Evolutionary conservation across 2,329 filamentous ascomycete genomes (phyloP), one percentile per base, ranked within the genome.

Genomic region (Fusarium austroafricanum): DNA sequence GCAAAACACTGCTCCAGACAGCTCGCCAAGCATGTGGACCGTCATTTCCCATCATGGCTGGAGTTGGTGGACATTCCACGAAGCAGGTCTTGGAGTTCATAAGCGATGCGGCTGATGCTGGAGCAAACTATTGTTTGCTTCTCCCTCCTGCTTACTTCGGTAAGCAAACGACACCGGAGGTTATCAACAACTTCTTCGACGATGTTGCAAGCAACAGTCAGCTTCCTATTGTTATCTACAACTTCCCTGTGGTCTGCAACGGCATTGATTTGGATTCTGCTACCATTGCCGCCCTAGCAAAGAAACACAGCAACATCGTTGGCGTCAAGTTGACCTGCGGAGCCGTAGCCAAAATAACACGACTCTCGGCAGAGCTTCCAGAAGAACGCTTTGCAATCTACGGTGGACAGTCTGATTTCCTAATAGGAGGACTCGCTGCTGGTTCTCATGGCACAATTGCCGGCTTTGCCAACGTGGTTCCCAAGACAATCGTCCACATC

Each of bases 1-100:
- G 87, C 49, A 80, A 79, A 53, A 79, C 81, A 38, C 81, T 90
- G 3, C 80, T 92, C n/a, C 75, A 80, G 37, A 80, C 84, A 5
- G 89, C 89, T 78, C 88, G 94, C 46, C 90, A 92, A 74, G 88
- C 88, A 59, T 90, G 96, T 38, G 94, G 94, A 0, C 92, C 93
- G 1, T 90, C 94, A 76, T 97, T 94, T 78, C 94, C 94, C 33
- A 85, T 97, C 68, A 94, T 96, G 83, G 94, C 50, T 79, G 89
- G 89, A 18, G 86, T 89, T 6, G 84, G 87, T 23, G 88, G 86
- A 3, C 89, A 91, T 75, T 89, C 86, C 6, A 90, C 87, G 9
- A 83, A 83, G 64, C 89, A 91, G 75, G 86, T 87, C 6, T 80
- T 89, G 6, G 86, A 90, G 74, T 85, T 84, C 62, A 83, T 89